Evolutionary conservation across 495 filamentous ascomycete genomes (phyloP).

Genomic region (Evernia prunastri): DNA sequence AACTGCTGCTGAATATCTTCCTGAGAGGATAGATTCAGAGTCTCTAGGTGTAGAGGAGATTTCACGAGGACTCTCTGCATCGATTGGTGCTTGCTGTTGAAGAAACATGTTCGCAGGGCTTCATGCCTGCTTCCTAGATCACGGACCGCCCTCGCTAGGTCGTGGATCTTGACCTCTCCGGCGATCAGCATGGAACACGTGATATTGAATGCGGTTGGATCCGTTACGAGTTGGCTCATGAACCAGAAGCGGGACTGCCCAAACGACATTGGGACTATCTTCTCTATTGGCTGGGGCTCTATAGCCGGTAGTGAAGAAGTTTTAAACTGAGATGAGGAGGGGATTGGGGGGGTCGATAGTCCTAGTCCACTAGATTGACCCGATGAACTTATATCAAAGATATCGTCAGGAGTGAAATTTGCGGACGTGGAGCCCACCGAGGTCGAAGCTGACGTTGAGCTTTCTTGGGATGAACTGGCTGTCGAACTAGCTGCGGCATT

Average conservation of each 20-base stretch:
- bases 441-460: too few relatives aligned
- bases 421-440: too few relatives aligned
- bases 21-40: background rate
- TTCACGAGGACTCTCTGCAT: conserved; percentile 23
- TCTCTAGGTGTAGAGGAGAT: conserved; percentile 3
- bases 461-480: too few relatives aligned
- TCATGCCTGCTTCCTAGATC: conserved; percentile 36
- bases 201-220: conserved; percentile 35
- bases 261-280: conserved; percentile 29
- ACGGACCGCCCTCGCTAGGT: conserved; percentile 33
- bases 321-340: background rate
- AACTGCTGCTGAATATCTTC: background rate
- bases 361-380: too few relatives aligned
- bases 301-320: background rate
- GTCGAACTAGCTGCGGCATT: too few relatives aligned
- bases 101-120: conserved; percentile 38
- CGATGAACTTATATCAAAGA: too few relatives aligned
- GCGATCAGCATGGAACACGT: conserved; percentile 11
- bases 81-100: conserved; percentile 22
- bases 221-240: conserved; percentile 27
- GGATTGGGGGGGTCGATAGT: too few relatives aligned
- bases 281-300: background rate
- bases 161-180: conserved; percentile 15
- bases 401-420: too few relatives aligned
- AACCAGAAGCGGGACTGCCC: conserved; percentile 46